phyloP scores from a whole-genome alignment of 768 basidiomycete genomes.

The Austroboletus eburneus region DNA sequence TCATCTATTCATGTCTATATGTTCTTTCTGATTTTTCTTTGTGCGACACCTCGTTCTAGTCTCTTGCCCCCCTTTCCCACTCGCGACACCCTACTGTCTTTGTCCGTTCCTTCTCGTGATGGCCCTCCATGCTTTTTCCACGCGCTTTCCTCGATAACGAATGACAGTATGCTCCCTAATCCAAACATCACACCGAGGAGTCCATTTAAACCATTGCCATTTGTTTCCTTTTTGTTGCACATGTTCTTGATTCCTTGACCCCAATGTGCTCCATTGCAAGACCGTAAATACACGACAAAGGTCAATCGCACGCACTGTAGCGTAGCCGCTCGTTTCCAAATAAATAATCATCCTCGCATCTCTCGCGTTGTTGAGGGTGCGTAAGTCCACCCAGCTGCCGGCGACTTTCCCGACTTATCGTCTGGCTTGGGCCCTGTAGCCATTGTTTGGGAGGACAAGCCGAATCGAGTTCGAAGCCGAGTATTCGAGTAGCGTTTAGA shows the following conservation, averaged over 20 bases:
- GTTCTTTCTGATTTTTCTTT: not conserved
- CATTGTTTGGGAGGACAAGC: too few species aligned
- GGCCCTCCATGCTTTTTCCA: not conserved
- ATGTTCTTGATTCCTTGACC: not conserved
- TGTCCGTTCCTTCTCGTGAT: not conserved
- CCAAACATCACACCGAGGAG: not conserved
- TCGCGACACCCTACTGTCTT: slow-evolving; percentile 1
- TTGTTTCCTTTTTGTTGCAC: not conserved
- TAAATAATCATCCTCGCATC: too few species aligned
- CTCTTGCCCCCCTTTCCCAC: not conserved
- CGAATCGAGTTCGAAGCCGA: too few species aligned
- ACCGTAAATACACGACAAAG: not conserved
- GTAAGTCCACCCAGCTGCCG: too few species aligned
- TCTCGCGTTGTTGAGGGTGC: too few species aligned
- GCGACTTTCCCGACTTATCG: too few species aligned
- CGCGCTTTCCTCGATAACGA: not conserved
- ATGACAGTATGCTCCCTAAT: not conserved
- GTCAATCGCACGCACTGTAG: too few species aligned
- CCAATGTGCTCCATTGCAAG: not conserved
- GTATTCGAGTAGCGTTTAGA: too few species aligned
- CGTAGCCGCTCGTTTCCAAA: too few species aligned
- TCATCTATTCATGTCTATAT: slow-evolving; percentile 11
- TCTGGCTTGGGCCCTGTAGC: too few species aligned
- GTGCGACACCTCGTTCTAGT: slow-evolving; percentile 11
- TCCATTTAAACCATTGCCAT: not conserved